Evolutionary conservation across 1,284 basidiomycete genomes (phyloP).

Genomic region (Apiotrichum porosum): DNA sequence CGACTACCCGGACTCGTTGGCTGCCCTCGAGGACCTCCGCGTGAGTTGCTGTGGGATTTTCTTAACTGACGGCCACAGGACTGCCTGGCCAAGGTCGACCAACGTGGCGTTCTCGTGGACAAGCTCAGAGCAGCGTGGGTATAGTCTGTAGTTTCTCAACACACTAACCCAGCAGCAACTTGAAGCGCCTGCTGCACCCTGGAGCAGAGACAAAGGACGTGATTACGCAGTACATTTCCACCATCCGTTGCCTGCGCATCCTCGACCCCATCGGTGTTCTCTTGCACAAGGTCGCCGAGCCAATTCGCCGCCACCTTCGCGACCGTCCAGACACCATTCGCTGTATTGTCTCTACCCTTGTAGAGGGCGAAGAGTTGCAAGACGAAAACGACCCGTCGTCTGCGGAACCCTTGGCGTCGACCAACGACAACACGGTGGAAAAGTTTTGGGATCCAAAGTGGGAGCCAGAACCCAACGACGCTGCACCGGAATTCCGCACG

Average conservation of each 20-base stretch:
- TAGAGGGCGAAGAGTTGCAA: slow-evolving; percentile 70
- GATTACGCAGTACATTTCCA: slow-evolving; percentile 86
- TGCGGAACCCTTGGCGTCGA: slow-evolving; percentile 47
- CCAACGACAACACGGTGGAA: slow-evolving; percentile 69
- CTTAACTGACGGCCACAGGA: too few relatives aligned
- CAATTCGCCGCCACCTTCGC: slow-evolving; percentile 78
- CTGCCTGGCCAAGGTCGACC: slow-evolving; percentile 40
- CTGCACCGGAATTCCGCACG: slow-evolving; percentile 87
- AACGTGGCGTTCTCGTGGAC: slow-evolving; percentile 40
- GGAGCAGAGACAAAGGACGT: slow-evolving; percentile 93
- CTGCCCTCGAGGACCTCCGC: slow-evolving; percentile 82
- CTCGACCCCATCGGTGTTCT: slow-evolving; percentile 89
- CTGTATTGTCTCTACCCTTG: slow-evolving; percentile 83
- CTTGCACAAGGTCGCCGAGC: slow-evolving; percentile 83
- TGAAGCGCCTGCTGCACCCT: slow-evolving; percentile 85
- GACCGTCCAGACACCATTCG: slow-evolving; percentile 82
- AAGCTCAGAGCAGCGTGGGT: slow-evolving; percentile 43
- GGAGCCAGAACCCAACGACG: slow-evolving; percentile 90
- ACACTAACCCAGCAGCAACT: slow-evolving; percentile 56
- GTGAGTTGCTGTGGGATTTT: slow-evolving; percentile 46
- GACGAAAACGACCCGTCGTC: slow-evolving; percentile 46
- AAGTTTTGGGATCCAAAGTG: slow-evolving; percentile 83
- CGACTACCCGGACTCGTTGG: slow-evolving; percentile 80
- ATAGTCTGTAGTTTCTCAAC: too few relatives aligned
- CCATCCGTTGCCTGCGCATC: slow-evolving; percentile 83